Percentiles rank a stretch among this genome's conserved stretches.
These are phyloP conservation scores for Ailanthus altissimus DNA, from an alignment of 345 rosid genomes.

Conservation along the genomic window DNA sequence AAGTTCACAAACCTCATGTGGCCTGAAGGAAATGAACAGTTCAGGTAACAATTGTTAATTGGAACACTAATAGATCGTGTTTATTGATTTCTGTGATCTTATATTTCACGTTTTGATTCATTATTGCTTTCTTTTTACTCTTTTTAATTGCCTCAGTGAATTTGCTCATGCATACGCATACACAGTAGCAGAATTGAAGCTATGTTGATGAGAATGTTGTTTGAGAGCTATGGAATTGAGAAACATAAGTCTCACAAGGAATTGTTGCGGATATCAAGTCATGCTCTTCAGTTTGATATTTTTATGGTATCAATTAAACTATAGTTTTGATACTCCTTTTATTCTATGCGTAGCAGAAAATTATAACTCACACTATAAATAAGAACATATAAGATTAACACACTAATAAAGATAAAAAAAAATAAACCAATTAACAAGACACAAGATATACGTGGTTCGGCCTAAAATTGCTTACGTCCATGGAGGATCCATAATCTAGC, in stretches of 20 bases:
- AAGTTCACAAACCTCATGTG: slow-evolving; percentile 49
- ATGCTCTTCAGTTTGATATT: too few species aligned
- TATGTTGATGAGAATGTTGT: slow-evolving; percentile 53
- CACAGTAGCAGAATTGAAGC: slow-evolving; percentile 44
- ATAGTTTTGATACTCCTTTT: too few species aligned
- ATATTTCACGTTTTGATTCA: neutral
- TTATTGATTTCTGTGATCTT: neutral
- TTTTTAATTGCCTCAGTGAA: slow-evolving; percentile 34
- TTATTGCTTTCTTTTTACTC: neutral
- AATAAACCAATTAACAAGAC: too few species aligned
- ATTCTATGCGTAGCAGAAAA: too few species aligned
- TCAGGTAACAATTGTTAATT: slow-evolving; percentile 31
- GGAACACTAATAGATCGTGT: neutral
- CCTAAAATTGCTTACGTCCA: too few species aligned
- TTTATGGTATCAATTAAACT: too few species aligned
- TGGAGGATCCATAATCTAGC: too few species aligned
- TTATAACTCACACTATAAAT: too few species aligned
- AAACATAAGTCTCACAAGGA: slow-evolving; percentile 36
- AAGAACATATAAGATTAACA: too few species aligned
- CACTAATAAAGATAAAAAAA: too few species aligned
- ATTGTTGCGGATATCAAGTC: too few species aligned
- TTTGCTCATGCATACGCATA: slow-evolving; percentile 40
- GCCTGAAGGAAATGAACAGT: slow-evolving; percentile 49
- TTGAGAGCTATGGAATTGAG: slow-evolving; percentile 56
- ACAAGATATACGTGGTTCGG: too few species aligned